These are phyloP conservation scores for Cryphonectria carpinicola DNA, from an alignment of 2,329 filamentous ascomycete genomes.

Conservation along the genomic window DNA sequence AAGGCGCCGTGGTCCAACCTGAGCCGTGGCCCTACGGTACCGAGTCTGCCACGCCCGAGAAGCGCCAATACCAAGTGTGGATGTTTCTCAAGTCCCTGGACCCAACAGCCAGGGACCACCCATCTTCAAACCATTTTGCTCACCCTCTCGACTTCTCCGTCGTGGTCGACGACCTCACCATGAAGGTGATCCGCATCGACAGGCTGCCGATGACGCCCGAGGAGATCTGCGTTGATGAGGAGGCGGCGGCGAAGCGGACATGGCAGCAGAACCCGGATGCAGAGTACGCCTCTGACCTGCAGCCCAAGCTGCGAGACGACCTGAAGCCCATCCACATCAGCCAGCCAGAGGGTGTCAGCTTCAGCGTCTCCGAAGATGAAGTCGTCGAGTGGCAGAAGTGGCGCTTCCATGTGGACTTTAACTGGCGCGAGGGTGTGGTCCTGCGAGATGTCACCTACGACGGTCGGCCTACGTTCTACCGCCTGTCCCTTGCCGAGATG, in stretches of 20 bases:
- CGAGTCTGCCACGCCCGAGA: slow-evolving; percentile 8
- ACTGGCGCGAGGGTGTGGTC: slow-evolving; percentile 58
- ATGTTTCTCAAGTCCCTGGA: slow-evolving; percentile 18
- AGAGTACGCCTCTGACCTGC: slow-evolving; percentile 54
- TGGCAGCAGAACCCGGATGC: slow-evolving; percentile 42
- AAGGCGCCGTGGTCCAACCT: slow-evolving; percentile 11
- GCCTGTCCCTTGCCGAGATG: slow-evolving; percentile 68
- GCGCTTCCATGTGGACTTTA: slow-evolving; percentile 53
- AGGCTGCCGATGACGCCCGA: slow-evolving; percentile 38
- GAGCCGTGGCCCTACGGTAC: slow-evolving; percentile 23
- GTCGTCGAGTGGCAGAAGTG: slow-evolving; percentile 37
- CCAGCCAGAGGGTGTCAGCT: slow-evolving; percentile 64
- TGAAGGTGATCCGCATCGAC: slow-evolving; percentile 52
- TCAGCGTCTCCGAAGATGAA: slow-evolving; percentile 40
- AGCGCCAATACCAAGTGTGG: slow-evolving; percentile 16
- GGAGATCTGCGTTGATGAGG: slow-evolving; percentile 15
- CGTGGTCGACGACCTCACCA: slow-evolving; percentile 51
- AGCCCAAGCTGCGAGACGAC: slow-evolving; percentile 12
- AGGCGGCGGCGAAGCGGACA: slow-evolving; percentile 32
- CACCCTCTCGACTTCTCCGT: slow-evolving; percentile 53
- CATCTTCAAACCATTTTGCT: slow-evolving; percentile 62
- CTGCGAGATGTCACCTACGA: slow-evolving; percentile 59
- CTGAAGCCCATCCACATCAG: slow-evolving; percentile 64
- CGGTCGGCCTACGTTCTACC: slow-evolving; percentile 56
- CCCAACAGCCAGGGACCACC: not conserved